A percentile compares a stretch with the other conserved stretches of the same genome.
Conservation (phyloP, 305 asterid species). For the Andrographis paniculata region DNA sequence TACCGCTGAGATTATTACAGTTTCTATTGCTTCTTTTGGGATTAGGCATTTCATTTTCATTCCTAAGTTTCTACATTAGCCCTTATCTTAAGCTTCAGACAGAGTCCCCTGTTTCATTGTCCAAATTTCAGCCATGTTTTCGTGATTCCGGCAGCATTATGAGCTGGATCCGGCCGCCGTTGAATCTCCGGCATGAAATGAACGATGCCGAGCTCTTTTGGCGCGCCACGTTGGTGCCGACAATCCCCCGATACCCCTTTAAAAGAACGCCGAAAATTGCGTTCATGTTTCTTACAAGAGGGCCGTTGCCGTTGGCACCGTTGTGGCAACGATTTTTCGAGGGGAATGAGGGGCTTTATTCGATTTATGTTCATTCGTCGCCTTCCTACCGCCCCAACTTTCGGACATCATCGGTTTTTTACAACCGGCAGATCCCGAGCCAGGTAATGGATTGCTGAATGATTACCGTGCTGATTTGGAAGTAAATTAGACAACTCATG, state of each 20-base stretch:
- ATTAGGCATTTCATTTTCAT: conserved; percentile 47
- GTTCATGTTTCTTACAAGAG: conserved; percentile 63
- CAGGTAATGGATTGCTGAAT: too few species aligned
- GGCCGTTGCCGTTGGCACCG: conserved; percentile 54
- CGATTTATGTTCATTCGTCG: conserved; percentile 45
- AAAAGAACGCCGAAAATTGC: conserved; percentile 50
- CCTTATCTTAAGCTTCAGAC: conserved; percentile 10
- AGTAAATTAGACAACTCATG: too few species aligned
- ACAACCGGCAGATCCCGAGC: conserved; percentile 73
- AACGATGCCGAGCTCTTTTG: conserved; percentile 52
- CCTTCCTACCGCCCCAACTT: conserved; percentile 52
- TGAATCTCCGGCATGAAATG: conserved; percentile 37
- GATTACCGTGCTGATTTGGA: too few species aligned
- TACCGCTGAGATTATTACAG: conserved; percentile 38
- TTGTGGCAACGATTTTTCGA: conserved; percentile 52
- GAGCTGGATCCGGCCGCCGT: conserved; percentile 54
- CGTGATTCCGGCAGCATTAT: conserved; percentile 22
- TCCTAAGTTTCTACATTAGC: conserved; percentile 49
- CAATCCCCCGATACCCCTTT: conserved; percentile 33
- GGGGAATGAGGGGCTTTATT: conserved; percentile 49
- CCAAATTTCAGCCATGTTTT: conserved; percentile 25
- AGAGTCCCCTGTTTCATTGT: too few species aligned
- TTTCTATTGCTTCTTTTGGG: conserved; percentile 57
- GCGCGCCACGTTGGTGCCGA: conserved; percentile 54
- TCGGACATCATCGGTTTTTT: conserved; percentile 52